Percentiles rank a stretch among this genome's conserved stretches.
These are phyloP conservation scores for Cladosporium velox DNA, from an alignment of 2,329 filamentous ascomycete genomes.

Conservation along the genomic window DNA sequence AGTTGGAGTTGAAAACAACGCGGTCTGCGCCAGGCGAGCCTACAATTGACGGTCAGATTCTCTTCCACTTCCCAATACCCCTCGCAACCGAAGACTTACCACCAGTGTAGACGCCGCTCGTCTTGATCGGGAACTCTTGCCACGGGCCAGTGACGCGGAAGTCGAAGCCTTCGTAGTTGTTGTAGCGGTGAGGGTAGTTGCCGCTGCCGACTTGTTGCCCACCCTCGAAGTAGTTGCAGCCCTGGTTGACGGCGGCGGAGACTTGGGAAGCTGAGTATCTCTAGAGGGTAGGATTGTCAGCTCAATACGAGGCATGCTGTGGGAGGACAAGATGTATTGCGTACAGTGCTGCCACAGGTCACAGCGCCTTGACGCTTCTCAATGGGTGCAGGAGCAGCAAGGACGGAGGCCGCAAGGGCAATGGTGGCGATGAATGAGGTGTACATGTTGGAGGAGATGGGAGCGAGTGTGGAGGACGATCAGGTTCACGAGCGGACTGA, in stretches of 20 bases:
- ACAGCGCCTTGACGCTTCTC: slow-evolving; percentile 49
- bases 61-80: neutral
- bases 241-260: slow-evolving; percentile 52
- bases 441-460: slow-evolving; percentile 28
- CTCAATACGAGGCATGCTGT: neutral
- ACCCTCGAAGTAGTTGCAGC: slow-evolving; percentile 52
- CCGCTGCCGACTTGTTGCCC: slow-evolving; percentile 39
- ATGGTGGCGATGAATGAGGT: slow-evolving; percentile 34
- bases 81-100: slow-evolving; percentile 40
- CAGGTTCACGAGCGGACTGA: slow-evolving; percentile 16
- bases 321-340: slow-evolving; percentile 12
- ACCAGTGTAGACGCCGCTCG: slow-evolving; percentile 54
- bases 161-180: slow-evolving; percentile 58
- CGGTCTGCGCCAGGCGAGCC: slow-evolving; percentile 68
- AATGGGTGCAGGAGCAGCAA: slow-evolving; percentile 33
- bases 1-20: slow-evolving; percentile 61
- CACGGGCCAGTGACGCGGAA: slow-evolving; percentile 61
- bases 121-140: slow-evolving; percentile 64
- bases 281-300: slow-evolving; percentile 1
- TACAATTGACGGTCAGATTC: neutral
- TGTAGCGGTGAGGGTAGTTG: slow-evolving; percentile 37
- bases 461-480: slow-evolving; percentile 14
- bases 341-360: slow-evolving; percentile 52
- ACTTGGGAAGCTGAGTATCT: slow-evolving; percentile 56
- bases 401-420: slow-evolving; percentile 32